A percentile compares a stretch with the other conserved stretches of the same genome.
These are phyloP conservation scores for Backusella luteola DNA, from an alignment of 192 early-diverging fungal genomes.

Conservation along the genomic window DNA sequence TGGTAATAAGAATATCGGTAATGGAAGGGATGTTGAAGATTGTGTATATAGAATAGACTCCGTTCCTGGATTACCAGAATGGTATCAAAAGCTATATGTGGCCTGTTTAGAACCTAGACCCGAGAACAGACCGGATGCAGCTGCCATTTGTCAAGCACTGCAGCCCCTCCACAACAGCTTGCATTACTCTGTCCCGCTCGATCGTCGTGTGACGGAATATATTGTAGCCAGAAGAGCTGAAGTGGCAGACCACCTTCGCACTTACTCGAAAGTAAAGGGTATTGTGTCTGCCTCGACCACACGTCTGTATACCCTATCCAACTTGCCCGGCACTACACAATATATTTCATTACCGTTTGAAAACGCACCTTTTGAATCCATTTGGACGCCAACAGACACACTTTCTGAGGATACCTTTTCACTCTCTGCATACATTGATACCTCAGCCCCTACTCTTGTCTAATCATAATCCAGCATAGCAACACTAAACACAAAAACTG, in stretches of 20 bases:
- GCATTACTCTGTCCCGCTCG: slow-evolving; percentile 23
- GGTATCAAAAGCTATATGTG: slow-evolving; percentile 29
- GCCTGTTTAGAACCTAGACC: slow-evolving; percentile 32
- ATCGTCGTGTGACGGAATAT: slow-evolving; percentile 22
- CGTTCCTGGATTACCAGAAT: slow-evolving; percentile 30
- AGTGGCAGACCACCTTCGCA: slow-evolving; percentile 26
- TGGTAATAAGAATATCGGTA: slow-evolving; percentile 1
- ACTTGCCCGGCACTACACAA: slow-evolving; percentile 13
- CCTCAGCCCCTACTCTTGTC: background rate
- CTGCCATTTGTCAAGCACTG: slow-evolving; percentile 24
- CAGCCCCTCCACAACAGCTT: slow-evolving; percentile 23
- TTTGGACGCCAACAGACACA: background rate
- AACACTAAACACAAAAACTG: background rate
- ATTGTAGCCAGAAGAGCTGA: slow-evolving; percentile 29
- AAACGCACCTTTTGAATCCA: slow-evolving; percentile 20
- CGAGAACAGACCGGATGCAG: slow-evolving; percentile 28
- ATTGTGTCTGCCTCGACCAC: slow-evolving; percentile 31
- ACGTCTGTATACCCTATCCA: slow-evolving; percentile 29
- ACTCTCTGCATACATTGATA: slow-evolving; percentile 6
- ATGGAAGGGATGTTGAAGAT: background rate
- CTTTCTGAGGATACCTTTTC: background rate
- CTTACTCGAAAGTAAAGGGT: slow-evolving; percentile 30
- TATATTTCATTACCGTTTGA: slow-evolving; percentile 24
- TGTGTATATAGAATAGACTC: slow-evolving; percentile 29
- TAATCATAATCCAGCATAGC: background rate